Evolutionary conservation across 2,329 filamentous ascomycete genomes (phyloP).

Genomic region (Eurotiales sp.): DNA sequence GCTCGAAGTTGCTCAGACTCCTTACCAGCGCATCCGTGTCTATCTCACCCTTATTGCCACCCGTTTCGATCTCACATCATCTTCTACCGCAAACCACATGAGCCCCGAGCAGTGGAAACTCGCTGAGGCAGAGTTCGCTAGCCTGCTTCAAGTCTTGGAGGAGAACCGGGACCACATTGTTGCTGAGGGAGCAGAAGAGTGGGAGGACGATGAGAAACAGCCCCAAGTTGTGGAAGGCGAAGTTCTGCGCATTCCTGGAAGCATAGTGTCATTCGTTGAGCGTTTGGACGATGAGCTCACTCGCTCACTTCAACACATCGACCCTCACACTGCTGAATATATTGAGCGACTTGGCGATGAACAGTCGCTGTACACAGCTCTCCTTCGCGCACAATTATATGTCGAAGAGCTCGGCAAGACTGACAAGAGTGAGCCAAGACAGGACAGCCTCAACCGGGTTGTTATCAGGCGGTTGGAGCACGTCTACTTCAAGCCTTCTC

Average conservation of each 20-base stretch:
- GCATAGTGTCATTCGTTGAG: conserved; percentile 90
- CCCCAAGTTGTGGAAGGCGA: conserved; percentile 70
- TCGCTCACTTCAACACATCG: conserved; percentile 93
- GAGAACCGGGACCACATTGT: conserved; percentile 77
- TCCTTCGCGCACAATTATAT: conserved; percentile 85
- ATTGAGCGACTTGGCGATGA: conserved; percentile 94
- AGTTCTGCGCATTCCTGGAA: conserved; percentile 87
- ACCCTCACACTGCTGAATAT: conserved; percentile 97
- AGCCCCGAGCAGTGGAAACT: conserved; percentile 94
- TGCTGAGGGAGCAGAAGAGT: conserved; percentile 89
- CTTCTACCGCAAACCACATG: conserved; percentile 73
- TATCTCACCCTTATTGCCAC: conserved; percentile 89
- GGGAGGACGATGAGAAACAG: conserved; percentile 97
- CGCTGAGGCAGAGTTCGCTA: conserved; percentile 79
- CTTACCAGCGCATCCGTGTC: conserved; percentile 92
- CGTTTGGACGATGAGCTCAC: conserved; percentile 95
- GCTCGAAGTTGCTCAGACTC: conserved; percentile 78
- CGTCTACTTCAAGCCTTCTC: conserved; percentile 97
- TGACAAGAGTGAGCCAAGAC: conserved; percentile 64
- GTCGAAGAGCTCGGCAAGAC: conserved; percentile 75
- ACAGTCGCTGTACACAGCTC: conserved; percentile 82
- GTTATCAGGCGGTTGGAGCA: conserved; percentile 94
- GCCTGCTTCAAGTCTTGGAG: conserved; percentile 75
- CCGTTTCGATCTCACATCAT: conserved; percentile 85
- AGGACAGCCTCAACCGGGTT: conserved; percentile 87